Percentiles rank a stretch among this genome's conserved stretches.
Evolutionary conservation across 495 filamentous ascomycete species (phyloP).

Genomic region (Extremus antarcticus): DNA sequence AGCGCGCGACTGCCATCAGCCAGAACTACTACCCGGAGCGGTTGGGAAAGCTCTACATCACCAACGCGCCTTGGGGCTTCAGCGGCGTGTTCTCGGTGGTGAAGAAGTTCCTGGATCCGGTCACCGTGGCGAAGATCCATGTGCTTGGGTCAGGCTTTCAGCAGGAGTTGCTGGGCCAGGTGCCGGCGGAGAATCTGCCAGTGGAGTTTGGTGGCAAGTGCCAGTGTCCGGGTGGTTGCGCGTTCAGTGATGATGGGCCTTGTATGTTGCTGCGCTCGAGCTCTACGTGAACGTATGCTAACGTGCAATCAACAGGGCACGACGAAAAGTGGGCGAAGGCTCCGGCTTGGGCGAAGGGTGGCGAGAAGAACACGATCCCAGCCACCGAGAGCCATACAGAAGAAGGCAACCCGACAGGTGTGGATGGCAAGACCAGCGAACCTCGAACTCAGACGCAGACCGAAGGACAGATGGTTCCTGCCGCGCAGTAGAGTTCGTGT

Average conservation of each 20-base stretch:
- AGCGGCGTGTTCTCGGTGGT: conserved; percentile 69
- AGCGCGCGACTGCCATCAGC: conserved; percentile 56
- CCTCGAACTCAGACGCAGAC: conserved; percentile 1
- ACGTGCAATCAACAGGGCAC: conserved; percentile 36
- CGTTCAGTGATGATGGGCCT: conserved; percentile 78
- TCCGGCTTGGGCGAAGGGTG: conserved; percentile 29
- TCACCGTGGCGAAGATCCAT: conserved; percentile 93
- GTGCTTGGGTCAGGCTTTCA: conserved; percentile 74
- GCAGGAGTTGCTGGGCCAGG: conserved; percentile 69
- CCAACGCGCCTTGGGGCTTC: conserved; percentile 97
- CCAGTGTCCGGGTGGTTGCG: conserved; percentile 72
- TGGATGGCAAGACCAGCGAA: background rate
- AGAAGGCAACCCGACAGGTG: conserved; percentile 10
- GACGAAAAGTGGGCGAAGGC: conserved; percentile 59
- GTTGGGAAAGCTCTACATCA: conserved; percentile 78
- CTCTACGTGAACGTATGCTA: background rate
- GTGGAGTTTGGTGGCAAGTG: conserved; percentile 77
- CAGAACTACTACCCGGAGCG: conserved; percentile 98
- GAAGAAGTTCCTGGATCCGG: conserved; percentile 87
- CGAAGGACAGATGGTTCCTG: conserved; percentile 2
- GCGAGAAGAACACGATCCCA: conserved; percentile 6
- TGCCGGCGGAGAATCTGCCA: conserved; percentile 85
- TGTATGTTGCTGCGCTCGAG: conserved; percentile 35
- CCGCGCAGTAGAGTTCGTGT: background rate
- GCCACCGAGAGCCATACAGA: conserved; percentile 13